Evolutionary conservation across 1,284 basidiomycete species (phyloP), one percentile per base, ranked within the genome.

Genomic region (Stygiomarasmius scandens): DNA sequence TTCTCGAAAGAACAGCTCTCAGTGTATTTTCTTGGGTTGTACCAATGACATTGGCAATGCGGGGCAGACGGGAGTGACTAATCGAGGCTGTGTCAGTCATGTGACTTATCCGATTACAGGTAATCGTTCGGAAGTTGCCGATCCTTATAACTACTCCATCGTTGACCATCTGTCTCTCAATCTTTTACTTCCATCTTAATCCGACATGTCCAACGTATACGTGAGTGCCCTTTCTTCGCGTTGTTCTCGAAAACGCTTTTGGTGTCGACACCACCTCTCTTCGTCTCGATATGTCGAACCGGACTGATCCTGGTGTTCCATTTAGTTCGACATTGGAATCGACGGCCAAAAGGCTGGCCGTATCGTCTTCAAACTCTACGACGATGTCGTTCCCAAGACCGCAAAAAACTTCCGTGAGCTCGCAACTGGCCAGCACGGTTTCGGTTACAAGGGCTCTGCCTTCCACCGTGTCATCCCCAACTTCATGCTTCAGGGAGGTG

Each of bases 401-500:
- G 76, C 92, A 0, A 82, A 81, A 62, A 98, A 98, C 81, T 90
- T 90, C 75, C 84, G 78, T 54, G 85, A 89, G 71, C 76, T 90
- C 52, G 90, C 90, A 1, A 83, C 85, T 1, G 95, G 95, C 64
- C 88, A 93, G 67, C 86, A 94, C 59, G 82, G 84, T 1, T 84
- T 86, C 56, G 85, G 84, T 16, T 90, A 86, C 69, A 72, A 79
- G 34, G 85, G 83, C 6, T 89, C 86, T 62, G 65, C 66, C 22
- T 96, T 97, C 79, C 95, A 97, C 73, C 86, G 95, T 57, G 86
- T 95, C 71, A 96, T 90, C 60, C 87, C 87, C 24, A 72, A 79
- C 84, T 94, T 94, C 77, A 94, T 94, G 93, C 72, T 93, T 52
- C 92, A 95, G 71, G 90, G 90, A 16, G 90, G 90, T 47, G 89